Percentiles rank a stretch among this genome's conserved stretches.
phyloP scores from a whole-genome alignment of 192 early-diverging fungal species.

The Mortierella antarctica region DNA sequence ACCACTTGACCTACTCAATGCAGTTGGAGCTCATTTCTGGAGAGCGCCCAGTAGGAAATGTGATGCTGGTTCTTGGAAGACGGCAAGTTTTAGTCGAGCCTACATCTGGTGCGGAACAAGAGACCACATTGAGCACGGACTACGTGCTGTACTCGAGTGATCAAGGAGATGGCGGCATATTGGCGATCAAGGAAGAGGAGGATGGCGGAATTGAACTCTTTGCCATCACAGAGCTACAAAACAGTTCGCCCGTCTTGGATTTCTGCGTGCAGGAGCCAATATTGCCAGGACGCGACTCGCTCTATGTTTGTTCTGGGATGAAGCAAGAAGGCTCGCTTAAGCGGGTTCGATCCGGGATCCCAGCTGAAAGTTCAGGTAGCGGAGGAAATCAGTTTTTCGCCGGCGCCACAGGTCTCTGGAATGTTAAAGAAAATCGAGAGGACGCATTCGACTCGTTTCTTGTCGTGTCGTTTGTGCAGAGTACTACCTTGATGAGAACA shows the following conservation, averaged over 20 bases:
- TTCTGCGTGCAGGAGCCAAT: slow-evolving; percentile 33
- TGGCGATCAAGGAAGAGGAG: slow-evolving; percentile 39
- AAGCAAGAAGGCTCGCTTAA: slow-evolving; percentile 19
- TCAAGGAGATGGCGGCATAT: slow-evolving; percentile 28
- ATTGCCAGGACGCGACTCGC: slow-evolving; percentile 31
- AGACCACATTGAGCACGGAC: slow-evolving; percentile 28
- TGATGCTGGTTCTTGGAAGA: slow-evolving; percentile 23
- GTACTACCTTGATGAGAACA: slow-evolving; percentile 32
- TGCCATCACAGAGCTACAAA: slow-evolving; percentile 22
- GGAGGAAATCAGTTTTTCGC: slow-evolving; percentile 37
- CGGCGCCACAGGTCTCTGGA: slow-evolving; percentile 38
- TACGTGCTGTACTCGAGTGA: slow-evolving; percentile 38
- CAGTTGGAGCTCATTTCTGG: slow-evolving; percentile 33
- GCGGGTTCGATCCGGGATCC: slow-evolving; percentile 30
- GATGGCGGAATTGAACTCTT: slow-evolving; percentile 26
- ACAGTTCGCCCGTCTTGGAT: slow-evolving; percentile 33
- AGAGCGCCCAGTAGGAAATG: slow-evolving; percentile 25
- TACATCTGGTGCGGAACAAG: not conserved
- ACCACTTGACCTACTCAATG: slow-evolving; percentile 19
- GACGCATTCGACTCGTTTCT: slow-evolving; percentile 24
- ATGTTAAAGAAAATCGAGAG: slow-evolving; percentile 7
- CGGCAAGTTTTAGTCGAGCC: slow-evolving; percentile 1
- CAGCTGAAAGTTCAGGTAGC: slow-evolving; percentile 32
- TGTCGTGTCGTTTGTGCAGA: slow-evolving; percentile 34
- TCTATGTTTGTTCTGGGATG: slow-evolving; percentile 43